A percentile compares a stretch with the other conserved stretches of the same genome.
phyloP scores from a whole-genome alignment of 106 monocot genomes.

The Hemerocallis citrina region DNA sequence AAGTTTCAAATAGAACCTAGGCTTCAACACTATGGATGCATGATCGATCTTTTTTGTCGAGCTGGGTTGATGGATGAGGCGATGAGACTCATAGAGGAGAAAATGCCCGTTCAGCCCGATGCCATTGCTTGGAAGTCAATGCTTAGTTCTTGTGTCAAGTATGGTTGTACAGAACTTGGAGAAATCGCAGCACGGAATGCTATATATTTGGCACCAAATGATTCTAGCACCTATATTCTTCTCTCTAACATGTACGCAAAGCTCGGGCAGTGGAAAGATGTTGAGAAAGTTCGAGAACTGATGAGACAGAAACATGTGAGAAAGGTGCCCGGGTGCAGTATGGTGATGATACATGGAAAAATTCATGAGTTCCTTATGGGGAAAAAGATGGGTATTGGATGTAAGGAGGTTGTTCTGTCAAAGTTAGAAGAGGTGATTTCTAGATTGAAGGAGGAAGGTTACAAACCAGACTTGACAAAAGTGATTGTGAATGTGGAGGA shows the following conservation, averaged over 20 bases:
- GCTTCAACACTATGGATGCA: slow-evolving; percentile 29
- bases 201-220: slow-evolving; percentile 11
- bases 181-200: slow-evolving; percentile 11
- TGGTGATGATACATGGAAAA: slow-evolving; percentile 16
- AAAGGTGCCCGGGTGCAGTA: slow-evolving; percentile 21
- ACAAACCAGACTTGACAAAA: slow-evolving; percentile 8
- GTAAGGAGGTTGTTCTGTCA: neutral
- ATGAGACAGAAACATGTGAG: slow-evolving; percentile 20
- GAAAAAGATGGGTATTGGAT: slow-evolving; percentile 6
- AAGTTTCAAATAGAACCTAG: slow-evolving; percentile 5
- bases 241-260: slow-evolving; percentile 23
- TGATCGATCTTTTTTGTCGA: slow-evolving; percentile 24
- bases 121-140: slow-evolving; percentile 13
- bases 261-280: slow-evolving; percentile 12
- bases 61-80: slow-evolving; percentile 12
- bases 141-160: slow-evolving; percentile 20
- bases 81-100: slow-evolving; percentile 10
- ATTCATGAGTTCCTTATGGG: slow-evolving; percentile 18
- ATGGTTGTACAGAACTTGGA: slow-evolving; percentile 3
- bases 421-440: slow-evolving; percentile 17
- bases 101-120: slow-evolving; percentile 30
- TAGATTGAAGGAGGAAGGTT: slow-evolving; percentile 13
- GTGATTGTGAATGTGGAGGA: slow-evolving; percentile 13
- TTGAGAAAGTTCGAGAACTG: slow-evolving; percentile 3
- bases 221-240: slow-evolving; percentile 16